Evolutionary conservation across 352 stramenopile genomes (phyloP), one percentile per base, ranked within the genome.

Genomic region (Pythium vanterpoolii): DNA sequence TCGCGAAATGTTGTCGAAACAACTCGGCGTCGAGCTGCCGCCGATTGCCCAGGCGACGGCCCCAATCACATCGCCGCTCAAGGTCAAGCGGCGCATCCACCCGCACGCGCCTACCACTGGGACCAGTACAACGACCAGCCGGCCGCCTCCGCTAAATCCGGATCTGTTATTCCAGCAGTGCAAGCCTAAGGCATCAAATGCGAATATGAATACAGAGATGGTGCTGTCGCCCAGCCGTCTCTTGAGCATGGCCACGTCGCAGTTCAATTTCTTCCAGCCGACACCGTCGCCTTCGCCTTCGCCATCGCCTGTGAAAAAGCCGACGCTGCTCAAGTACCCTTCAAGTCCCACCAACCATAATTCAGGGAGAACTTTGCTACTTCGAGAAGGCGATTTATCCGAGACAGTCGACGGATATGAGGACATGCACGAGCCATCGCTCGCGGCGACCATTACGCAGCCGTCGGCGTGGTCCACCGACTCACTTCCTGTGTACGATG

Each of bases 1-100:
- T 19, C 63, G 64, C 3, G 71, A 80, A 8, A n/a, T 68, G 13
- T 46, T 89, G 3, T 67, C 75, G 6, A 78, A 76, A 31, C 76
- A 87, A 43, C 63, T 86, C 3, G 80, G 78, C 0, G 68, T 87
- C 8, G 75, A 87, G 62, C 58, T 90, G 33, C 78, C 78, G 4
- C 80, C 72, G 11, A 79, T 88, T 51, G 18, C 50, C 18, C 21
- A 60, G 14, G 33, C 66, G 9, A 14, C 46, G 2, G 26, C 10
- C 4, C 2, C 26, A 19, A 36, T 43, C 28, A 61, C 64, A 4
- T 83, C 74, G 0, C 78, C 77, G 5, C 48, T 79, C 7, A 80
- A 85, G 52, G 68, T 83, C 48, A 78, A 82, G 34, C 74, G 74
- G 1, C 66, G 66, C 0, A 59, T 83, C 38, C 78, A 86, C 47